These are phyloP conservation scores for Xylaria palmicola DNA, from an alignment of 495 filamentous ascomycete species.

Conservation along the genomic window DNA sequence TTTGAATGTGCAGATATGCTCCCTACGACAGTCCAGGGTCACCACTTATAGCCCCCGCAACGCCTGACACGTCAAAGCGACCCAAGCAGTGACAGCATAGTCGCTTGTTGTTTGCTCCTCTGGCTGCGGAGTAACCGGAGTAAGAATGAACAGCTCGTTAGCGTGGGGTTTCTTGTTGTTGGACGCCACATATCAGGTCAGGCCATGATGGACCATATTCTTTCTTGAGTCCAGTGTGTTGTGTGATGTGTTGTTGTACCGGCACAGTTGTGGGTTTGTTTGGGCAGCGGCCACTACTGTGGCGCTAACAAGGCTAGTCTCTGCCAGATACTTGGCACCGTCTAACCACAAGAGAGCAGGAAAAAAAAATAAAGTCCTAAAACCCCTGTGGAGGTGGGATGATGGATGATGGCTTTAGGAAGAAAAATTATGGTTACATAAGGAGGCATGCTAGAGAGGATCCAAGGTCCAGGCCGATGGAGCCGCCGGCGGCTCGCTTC, in stretches of 20 bases:
- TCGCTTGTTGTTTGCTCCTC: not conserved
- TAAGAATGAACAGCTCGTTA: not conserved
- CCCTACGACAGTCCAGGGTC: not conserved
- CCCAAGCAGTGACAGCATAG: conserved; percentile 10
- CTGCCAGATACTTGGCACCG: conserved; percentile 9
- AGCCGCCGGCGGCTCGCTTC: not conserved
- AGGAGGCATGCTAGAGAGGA: no score
- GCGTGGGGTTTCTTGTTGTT: conserved; percentile 2
- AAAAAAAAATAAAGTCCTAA: not conserved
- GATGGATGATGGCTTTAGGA: not conserved
- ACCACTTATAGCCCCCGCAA: conserved; percentile 1
- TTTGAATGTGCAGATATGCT: not conserved
- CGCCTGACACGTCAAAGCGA: conserved; percentile 12
- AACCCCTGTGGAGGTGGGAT: not conserved
- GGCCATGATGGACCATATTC: conserved; percentile 11
- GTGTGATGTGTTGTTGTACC: not conserved
- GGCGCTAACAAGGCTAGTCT: not conserved
- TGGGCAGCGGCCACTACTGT: not conserved
- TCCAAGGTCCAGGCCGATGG: not conserved
- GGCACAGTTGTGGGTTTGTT: not conserved
- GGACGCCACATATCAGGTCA: conserved; percentile 4
- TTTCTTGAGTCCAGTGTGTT: no score
- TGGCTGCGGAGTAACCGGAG: conserved; percentile 6
- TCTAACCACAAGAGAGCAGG: not conserved
- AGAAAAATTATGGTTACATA: no score